phyloP scores from a whole-genome alignment of 1,139 yeast genomes.

The Yarrowia galli region DNA sequence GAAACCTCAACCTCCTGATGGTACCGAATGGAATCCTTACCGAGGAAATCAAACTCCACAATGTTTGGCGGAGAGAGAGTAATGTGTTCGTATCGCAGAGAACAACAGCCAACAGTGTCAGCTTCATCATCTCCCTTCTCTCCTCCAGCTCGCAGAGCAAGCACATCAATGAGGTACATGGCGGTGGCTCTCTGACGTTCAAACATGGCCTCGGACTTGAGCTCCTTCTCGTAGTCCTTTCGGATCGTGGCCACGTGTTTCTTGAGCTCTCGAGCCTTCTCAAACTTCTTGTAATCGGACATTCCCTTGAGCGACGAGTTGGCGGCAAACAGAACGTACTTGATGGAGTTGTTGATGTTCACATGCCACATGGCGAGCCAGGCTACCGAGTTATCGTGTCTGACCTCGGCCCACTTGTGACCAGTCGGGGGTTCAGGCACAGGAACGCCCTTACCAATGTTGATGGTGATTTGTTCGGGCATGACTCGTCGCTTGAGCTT shows the following conservation, averaged over 20 bases:
- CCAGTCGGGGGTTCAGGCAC: constrained; percentile 88
- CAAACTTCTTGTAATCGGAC: constrained; percentile 89
- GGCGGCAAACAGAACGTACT: constrained; percentile 91
- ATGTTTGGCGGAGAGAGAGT: constrained; percentile 84
- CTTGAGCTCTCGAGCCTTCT: constrained; percentile 86
- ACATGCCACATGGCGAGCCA: constrained; percentile 99
- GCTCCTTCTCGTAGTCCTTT: constrained; percentile 70
- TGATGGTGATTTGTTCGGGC: constrained; percentile 89
- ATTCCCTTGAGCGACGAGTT: constrained; percentile 90
- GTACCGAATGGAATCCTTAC: constrained; percentile 93
- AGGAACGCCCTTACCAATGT: constrained; percentile 73
- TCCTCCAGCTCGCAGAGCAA: constrained; percentile 98
- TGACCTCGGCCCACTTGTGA: constrained; percentile 88
- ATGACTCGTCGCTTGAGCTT: constrained; percentile 70
- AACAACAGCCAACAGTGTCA: constrained; percentile 98
- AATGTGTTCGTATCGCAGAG: constrained; percentile 87
- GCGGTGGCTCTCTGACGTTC: constrained; percentile 95
- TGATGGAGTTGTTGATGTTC: constrained; percentile 80
- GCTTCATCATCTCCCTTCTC: constrained; percentile 98
- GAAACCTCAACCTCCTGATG: constrained; percentile 94
- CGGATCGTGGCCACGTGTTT: constrained; percentile 76
- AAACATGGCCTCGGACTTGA: constrained; percentile 79
- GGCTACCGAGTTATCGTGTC: constrained; percentile 87
- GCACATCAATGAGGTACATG: constrained; percentile 88
- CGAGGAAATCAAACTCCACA: constrained; percentile 91